Evolutionary conservation across 805 yeast species (phyloP).

Genomic region (Ogataea polymorpha): DNA sequence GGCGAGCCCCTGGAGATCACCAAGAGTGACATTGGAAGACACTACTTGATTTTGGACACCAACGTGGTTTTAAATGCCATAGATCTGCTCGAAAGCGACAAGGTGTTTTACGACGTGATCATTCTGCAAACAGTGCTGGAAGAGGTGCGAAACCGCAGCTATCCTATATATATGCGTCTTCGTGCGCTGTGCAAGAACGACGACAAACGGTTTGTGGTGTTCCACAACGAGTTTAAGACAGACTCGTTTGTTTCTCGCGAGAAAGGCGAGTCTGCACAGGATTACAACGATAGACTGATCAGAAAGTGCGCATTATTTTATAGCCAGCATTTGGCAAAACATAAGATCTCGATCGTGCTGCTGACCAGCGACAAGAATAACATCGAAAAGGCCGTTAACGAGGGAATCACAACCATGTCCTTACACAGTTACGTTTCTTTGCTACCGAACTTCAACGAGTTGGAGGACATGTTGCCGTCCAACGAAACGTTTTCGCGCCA

Average conservation of each 20-base stretch:
- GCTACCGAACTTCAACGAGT: slow-evolving; percentile 68
- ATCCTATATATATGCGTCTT: slow-evolving; percentile 83
- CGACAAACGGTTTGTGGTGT: slow-evolving; percentile 81
- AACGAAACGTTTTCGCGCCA: slow-evolving; percentile 37
- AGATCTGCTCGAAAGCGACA: slow-evolving; percentile 76
- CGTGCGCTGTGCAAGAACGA: slow-evolving; percentile 72
- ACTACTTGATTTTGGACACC: slow-evolving; percentile 83
- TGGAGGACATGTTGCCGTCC: slow-evolving; percentile 75
- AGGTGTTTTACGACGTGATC: slow-evolving; percentile 82
- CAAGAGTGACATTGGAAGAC: slow-evolving; percentile 50
- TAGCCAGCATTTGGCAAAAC: slow-evolving; percentile 52
- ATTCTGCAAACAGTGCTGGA: slow-evolving; percentile 95
- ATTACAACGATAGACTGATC: slow-evolving; percentile 88
- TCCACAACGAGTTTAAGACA: slow-evolving; percentile 86
- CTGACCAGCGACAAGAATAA: slow-evolving; percentile 79
- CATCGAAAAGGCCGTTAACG: slow-evolving; percentile 50
- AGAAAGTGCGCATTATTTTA: slow-evolving; percentile 75
- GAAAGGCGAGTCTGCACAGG: slow-evolving; percentile 73
- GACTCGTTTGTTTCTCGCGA: slow-evolving; percentile 64
- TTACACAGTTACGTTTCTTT: slow-evolving; percentile 67
- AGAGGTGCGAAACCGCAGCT: slow-evolving; percentile 83
- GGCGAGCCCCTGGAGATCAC: slow-evolving; percentile 51
- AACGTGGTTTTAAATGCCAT: slow-evolving; percentile 85
- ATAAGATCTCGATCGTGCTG: slow-evolving; percentile 47
- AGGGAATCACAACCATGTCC: slow-evolving; percentile 53